Evolutionary conservation across 495 filamentous ascomycete species (phyloP).

Genomic region (Lasiosphaeriaceae sp.): DNA sequence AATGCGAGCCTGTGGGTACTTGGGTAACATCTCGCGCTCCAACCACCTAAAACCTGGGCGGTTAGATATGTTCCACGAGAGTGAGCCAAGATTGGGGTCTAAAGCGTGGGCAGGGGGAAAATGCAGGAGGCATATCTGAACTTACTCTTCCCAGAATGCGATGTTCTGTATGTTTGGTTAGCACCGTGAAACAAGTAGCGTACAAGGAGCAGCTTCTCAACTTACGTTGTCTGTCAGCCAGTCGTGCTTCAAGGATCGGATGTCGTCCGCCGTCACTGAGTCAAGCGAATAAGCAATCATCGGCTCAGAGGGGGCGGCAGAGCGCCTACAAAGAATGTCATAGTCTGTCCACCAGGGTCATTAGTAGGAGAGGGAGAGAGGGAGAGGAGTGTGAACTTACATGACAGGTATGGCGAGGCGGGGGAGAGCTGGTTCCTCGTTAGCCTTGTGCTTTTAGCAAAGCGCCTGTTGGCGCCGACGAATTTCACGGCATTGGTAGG

Average conservation of each 20-base stretch:
- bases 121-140: slow-evolving; percentile 4
- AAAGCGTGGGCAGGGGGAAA: not conserved
- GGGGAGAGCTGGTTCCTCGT: slow-evolving; percentile 27
- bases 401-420: slow-evolving; percentile 38
- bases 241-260: slow-evolving; percentile 82
- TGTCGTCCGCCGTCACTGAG: slow-evolving; percentile 62
- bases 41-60: slow-evolving; percentile 58
- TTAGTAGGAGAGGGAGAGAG: not conserved
- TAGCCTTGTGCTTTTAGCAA: slow-evolving; percentile 1
- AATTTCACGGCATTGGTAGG: not conserved
- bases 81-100: not conserved
- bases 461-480: not conserved
- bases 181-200: slow-evolving; percentile 12
- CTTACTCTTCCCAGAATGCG: slow-evolving; percentile 96
- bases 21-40: slow-evolving; percentile 77
- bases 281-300: slow-evolving; percentile 13
- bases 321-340: slow-evolving; percentile 42
- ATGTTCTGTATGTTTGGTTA: slow-evolving; percentile 56
- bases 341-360: slow-evolving; percentile 25
- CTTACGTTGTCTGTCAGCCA: slow-evolving; percentile 98
- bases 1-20: slow-evolving; percentile 76
- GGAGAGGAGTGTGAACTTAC: slow-evolving; percentile 25
- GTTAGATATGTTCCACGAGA: slow-evolving; percentile 3
- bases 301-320: not conserved
- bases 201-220: slow-evolving; percentile 3